These are phyloP conservation scores for Botrytis sinoallii DNA, from an alignment of 2,329 filamentous ascomycete species.

Conservation along the genomic window DNA sequence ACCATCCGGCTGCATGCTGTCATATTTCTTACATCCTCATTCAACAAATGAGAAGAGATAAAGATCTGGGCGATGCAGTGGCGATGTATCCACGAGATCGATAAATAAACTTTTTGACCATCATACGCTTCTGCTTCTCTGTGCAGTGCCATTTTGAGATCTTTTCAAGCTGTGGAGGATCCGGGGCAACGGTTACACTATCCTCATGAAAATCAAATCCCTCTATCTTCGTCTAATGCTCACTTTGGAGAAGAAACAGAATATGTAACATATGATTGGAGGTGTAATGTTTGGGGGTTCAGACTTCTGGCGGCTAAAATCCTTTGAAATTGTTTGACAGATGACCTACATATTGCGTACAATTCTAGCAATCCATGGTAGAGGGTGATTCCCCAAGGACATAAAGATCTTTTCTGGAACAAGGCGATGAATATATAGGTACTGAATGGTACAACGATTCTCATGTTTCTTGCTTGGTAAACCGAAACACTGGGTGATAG, in stretches of 20 bases:
- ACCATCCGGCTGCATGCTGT: constrained; percentile 3
- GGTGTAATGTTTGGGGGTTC: constrained; percentile 1
- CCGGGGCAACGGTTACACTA: constrained; percentile 5
- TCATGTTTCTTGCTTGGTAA: neutral
- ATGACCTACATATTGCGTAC: constrained; percentile 5
- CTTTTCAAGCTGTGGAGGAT: constrained; percentile 10
- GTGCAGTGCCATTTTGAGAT: neutral
- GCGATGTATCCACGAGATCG: constrained; percentile 3
- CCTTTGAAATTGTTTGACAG: neutral
- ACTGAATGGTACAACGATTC: neutral
- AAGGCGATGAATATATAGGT: neutral
- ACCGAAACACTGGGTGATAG: neutral
- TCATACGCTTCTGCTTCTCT: neutral
- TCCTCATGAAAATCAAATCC: neutral
- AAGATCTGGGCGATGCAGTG: constrained; percentile 5
- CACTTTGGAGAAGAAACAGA: neutral
- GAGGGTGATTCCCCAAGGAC: neutral
- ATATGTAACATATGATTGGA: constrained; percentile 5
- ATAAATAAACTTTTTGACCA: neutral
- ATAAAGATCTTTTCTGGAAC: neutral
- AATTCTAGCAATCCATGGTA: neutral
- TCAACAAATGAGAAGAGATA: neutral
- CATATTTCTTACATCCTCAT: neutral
- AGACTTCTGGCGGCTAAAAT: constrained; percentile 1
- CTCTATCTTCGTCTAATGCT: neutral